These are phyloP conservation scores for Venturia pyrina DNA, from an alignment of 2,329 filamentous ascomycete genomes.

Conservation along the genomic window DNA sequence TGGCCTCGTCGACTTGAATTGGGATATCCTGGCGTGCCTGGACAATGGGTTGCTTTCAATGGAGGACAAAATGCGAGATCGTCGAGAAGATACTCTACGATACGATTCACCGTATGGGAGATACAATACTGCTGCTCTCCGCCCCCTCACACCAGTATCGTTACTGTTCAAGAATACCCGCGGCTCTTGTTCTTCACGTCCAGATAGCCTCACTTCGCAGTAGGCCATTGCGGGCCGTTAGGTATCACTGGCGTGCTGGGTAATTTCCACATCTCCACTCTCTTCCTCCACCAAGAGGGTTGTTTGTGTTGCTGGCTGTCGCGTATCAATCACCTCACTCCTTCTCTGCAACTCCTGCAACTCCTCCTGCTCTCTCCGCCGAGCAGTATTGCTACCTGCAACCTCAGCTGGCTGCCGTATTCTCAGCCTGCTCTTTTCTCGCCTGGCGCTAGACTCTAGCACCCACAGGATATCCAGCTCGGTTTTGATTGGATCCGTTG, in stretches of 20 bases:
- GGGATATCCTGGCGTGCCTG: neutral
- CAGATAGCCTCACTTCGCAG: neutral
- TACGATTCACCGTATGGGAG: neutral
- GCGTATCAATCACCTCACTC: neutral
- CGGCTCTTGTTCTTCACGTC: neutral
- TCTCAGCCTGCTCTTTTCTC: neutral
- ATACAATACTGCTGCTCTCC: constrained; percentile 4
- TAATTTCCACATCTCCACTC: constrained; percentile 5
- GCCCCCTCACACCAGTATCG: neutral
- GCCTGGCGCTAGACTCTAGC: neutral
- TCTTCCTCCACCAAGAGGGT: neutral
- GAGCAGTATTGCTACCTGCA: neutral
- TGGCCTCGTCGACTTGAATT: constrained; percentile 1
- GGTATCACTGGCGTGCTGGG: neutral
- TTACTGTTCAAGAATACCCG: neutral
- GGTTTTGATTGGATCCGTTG: neutral
- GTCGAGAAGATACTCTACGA: neutral
- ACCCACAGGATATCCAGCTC: constrained; percentile 4
- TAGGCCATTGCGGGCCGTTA: constrained; percentile 2
- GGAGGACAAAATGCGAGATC: neutral
- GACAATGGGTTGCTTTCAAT: neutral
- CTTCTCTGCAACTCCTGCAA: neutral
- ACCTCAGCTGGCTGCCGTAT: neutral
- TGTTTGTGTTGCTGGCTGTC: neutral
- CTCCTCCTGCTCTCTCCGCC: neutral